Base-by-base conservation (phyloP, 2,329 filamentous ascomycete genomes). In the Nothomitra cinnamomea region DNA sequence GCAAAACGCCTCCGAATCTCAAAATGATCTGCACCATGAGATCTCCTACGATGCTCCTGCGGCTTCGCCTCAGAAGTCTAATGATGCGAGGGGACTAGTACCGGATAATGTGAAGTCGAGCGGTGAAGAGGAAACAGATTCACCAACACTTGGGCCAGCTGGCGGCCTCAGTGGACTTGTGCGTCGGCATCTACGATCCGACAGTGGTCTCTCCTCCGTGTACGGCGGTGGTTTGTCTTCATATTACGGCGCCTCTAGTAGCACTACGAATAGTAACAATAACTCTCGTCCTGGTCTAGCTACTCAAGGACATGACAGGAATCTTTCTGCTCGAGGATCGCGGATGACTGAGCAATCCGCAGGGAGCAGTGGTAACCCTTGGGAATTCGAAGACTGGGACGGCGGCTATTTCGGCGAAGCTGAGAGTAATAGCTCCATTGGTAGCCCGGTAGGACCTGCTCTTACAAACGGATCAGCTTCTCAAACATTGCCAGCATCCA, bases 171-270 rank as follows among this genome's bases (percentile, higher is more conserved):
- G 83, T 61, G 85, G 84, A 1, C 77, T 95, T 72, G 82, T 95
- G 47, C 80, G 84, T 32, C 83, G 89, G 57, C 92, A 96, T 70
- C 70, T 96, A 41, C 80, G 92, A 51, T 80, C 80, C 35, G 80
- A 83, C 58, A 96, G 90, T 67, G 83, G 82, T 55, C 76, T 80
- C 13, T 96, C 90, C 0, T 94, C 87, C 0, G 74, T 92, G 24
- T 87, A 87, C 59, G 45, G 45, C 19, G 45, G 45, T n/a, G 45
- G 12, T 19, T 3, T 35, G n/a, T 79, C 77, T 24, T 69, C 69
- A 6, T 49, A 35, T 15, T 49, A 49, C 28, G 45, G 45, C 32
- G 17, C 2, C 19, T 49, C 45, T 15, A 32, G 8, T 2, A 10
- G 43, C 45, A 28, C n/a, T 35, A 19, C 45, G 15, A 49, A 49